A percentile compares a stretch with the other conserved stretches of the same genome.
Conservation (phyloP, 345 rosid genomes). For the Brassica carinata region DNA sequence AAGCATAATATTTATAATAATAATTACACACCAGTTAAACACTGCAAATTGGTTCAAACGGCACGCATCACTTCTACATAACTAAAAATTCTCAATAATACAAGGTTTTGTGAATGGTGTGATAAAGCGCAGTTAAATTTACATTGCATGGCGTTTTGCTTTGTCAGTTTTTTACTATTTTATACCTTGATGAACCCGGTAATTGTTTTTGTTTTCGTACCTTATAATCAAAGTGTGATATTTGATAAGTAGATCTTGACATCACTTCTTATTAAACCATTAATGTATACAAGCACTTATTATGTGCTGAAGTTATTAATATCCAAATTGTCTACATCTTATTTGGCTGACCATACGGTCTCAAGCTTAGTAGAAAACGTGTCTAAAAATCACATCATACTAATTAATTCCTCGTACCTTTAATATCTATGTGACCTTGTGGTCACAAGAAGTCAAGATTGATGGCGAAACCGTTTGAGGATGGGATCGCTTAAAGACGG, state of each 20-base stretch:
- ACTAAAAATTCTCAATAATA: neutral
- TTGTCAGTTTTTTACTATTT: neutral
- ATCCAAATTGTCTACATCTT: slow-evolving; percentile 26
- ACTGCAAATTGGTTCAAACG: too few species aligned
- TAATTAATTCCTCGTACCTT: slow-evolving; percentile 17
- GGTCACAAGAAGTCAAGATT: slow-evolving; percentile 35
- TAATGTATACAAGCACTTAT: neutral
- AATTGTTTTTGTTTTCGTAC: neutral
- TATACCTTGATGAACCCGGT: neutral
- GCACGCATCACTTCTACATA: too few species aligned
- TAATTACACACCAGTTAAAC: too few species aligned
- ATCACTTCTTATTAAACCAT: neutral
- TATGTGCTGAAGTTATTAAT: neutral
- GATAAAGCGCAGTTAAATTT: neutral
- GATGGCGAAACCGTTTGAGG: slow-evolving; percentile 19
- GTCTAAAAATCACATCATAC: slow-evolving; percentile 17
- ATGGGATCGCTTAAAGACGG: slow-evolving; percentile 8
- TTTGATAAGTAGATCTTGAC: too few species aligned
- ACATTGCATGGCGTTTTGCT: neutral
- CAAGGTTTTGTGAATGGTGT: neutral
- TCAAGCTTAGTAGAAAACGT: slow-evolving; percentile 6
- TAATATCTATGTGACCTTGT: slow-evolving; percentile 17
- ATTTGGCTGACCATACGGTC: neutral
- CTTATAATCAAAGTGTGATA: too few species aligned
- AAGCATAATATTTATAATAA: too few species aligned